Percentiles rank a stretch among this genome's conserved stretches.
Evolutionary conservation across 345 rosid genomes (phyloP).

Genomic region (Capsella bursapastoris): DNA sequence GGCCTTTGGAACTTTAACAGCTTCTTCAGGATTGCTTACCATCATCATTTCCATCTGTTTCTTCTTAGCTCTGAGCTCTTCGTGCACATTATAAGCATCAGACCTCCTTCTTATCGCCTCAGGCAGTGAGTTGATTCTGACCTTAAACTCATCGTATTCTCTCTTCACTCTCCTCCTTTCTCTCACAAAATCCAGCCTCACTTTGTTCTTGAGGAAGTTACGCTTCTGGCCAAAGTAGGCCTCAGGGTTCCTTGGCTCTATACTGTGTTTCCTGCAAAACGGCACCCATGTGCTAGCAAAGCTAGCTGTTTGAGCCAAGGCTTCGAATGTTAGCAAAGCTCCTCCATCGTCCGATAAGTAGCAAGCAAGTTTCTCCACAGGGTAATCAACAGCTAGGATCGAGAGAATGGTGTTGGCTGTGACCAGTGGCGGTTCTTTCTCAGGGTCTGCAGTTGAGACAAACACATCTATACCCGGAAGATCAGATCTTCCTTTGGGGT

Average conservation of each 20-base stretch:
- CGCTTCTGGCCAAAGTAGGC: slow-evolving; percentile 79
- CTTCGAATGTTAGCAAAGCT: slow-evolving; percentile 73
- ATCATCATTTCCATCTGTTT: slow-evolving; percentile 60
- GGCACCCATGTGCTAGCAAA: slow-evolving; percentile 83
- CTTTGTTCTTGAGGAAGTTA: slow-evolving; percentile 74
- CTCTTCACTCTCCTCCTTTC: slow-evolving; percentile 85
- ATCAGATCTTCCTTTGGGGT: slow-evolving; percentile 80
- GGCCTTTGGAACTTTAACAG: slow-evolving; percentile 58
- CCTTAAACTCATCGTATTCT: slow-evolving; percentile 85
- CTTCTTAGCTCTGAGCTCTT: slow-evolving; percentile 73
- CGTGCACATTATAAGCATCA: slow-evolving; percentile 78
- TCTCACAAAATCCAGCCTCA: slow-evolving; percentile 72
- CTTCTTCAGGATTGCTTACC: slow-evolving; percentile 52
- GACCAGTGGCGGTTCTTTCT: slow-evolving; percentile 82
- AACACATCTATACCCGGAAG: slow-evolving; percentile 80
- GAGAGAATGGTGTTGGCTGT: slow-evolving; percentile 81
- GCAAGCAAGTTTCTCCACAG: slow-evolving; percentile 80
- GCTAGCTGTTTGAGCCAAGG: slow-evolving; percentile 78
- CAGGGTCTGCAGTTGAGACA: slow-evolving; percentile 85
- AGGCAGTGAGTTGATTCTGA: slow-evolving; percentile 72
- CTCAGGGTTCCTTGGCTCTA: slow-evolving; percentile 80
- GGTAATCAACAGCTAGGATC: slow-evolving; percentile 76
- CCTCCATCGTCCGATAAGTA: slow-evolving; percentile 84
- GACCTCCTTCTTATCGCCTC: slow-evolving; percentile 76
- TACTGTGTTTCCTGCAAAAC: slow-evolving; percentile 71